phyloP scores from a whole-genome alignment of 2,329 filamentous ascomycete genomes.

The Chaetomiaceae sp. region DNA sequence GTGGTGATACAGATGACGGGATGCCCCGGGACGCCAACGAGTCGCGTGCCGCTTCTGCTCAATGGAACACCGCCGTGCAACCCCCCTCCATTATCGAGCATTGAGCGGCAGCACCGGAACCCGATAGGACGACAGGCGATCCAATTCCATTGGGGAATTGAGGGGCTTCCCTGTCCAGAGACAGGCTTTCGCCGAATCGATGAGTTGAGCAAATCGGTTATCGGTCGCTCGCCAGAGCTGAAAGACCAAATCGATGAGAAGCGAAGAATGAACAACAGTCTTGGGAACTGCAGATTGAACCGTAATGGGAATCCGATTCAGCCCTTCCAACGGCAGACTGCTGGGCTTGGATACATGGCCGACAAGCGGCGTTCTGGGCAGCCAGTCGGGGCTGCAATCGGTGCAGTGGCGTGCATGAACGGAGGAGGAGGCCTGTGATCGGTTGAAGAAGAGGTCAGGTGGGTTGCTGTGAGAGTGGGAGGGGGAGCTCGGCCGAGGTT shows the following conservation, averaged over 20 bases:
- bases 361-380: too few species aligned
- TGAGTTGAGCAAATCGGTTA: too few species aligned
- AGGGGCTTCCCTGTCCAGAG: neutral
- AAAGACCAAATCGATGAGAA: too few species aligned
- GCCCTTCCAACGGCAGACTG: too few species aligned
- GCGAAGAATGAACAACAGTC: too few species aligned
- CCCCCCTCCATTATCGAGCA: neutral
- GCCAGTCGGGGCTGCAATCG: neutral
- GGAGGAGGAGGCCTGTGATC: neutral
- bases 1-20: neutral
- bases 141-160: constrained; percentile 2
- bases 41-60: constrained; percentile 7
- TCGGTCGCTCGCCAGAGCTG: too few species aligned
- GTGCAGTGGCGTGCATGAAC: neutral
- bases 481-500: too few species aligned
- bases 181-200: neutral
- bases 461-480: neutral
- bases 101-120: neutral
- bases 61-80: neutral
- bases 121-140: neutral
- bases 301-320: too few species aligned
- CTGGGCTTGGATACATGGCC: too few species aligned
- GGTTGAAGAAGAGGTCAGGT: neutral
- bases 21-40: neutral
- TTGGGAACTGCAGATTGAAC: too few species aligned